Conservation (phyloP, 2,329 filamentous ascomycete species). For the Microcyclosporella mali region DNA sequence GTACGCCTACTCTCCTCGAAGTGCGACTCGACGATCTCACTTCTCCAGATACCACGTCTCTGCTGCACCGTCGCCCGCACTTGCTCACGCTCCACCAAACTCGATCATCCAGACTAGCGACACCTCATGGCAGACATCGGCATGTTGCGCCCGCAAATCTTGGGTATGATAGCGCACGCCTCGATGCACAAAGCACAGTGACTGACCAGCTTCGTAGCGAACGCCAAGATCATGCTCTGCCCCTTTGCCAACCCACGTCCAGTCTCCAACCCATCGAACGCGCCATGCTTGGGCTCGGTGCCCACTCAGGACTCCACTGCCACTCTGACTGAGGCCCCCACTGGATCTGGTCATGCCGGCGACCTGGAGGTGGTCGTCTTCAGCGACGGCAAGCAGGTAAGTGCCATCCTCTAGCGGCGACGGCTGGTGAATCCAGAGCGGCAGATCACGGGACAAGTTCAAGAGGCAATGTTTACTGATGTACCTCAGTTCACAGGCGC, state of each 20-base stretch:
- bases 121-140: constrained; percentile 11
- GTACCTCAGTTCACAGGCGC: background rate
- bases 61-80: background rate
- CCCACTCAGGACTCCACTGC: constrained; percentile 1
- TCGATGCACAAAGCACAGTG: background rate
- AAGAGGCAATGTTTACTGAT: background rate
- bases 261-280: background rate
- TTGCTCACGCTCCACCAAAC: background rate
- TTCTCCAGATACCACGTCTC: too few relatives aligned
- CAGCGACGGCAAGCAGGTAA: constrained; percentile 4
- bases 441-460: background rate
- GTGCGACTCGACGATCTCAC: background rate
- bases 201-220: constrained; percentile 11
- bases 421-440: constrained; percentile 14
- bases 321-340: background rate
- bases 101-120: background rate
- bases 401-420: background rate
- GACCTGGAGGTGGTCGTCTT: constrained; percentile 18
- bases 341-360: background rate
- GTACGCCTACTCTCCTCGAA: background rate
- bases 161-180: constrained; percentile 10
- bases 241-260: constrained; percentile 3
- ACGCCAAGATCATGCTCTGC: constrained; percentile 18
- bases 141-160: constrained; percentile 17
- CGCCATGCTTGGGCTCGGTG: background rate